These are phyloP conservation scores for Symbiodinium pilosum DNA, from an alignment of 73 alveolate species.

Conservation along the genomic window DNA sequence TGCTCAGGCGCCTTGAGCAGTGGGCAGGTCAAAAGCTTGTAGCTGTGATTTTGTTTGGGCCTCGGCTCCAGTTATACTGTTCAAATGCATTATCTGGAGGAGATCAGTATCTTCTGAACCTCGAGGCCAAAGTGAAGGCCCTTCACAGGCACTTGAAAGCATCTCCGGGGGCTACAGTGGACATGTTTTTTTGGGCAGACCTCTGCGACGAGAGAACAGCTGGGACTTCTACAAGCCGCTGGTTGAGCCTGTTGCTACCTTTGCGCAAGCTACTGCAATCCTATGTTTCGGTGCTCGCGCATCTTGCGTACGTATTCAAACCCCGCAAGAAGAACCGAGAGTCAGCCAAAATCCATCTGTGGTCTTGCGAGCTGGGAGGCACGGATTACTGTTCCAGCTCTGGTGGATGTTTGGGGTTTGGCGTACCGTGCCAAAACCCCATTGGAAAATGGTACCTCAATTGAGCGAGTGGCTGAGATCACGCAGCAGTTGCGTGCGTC, in stretches of 20 bases:
- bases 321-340: neutral
- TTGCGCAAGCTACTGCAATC: neutral
- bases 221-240: neutral
- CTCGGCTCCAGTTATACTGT: neutral
- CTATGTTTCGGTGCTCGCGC: neutral
- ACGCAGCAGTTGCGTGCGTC: too few species aligned
- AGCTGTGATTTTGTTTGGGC: neutral
- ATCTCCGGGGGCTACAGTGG: neutral
- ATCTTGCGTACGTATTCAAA: neutral
- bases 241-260: neutral
- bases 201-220: neutral
- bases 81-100: neutral
- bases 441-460: too few species aligned
- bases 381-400: too few species aligned
- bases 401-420: too few species aligned
- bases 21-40: neutral
- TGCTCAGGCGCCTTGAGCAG: neutral
- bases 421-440: too few species aligned
- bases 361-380: too few species aligned
- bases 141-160: neutral
- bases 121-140: neutral
- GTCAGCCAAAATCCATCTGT: too few species aligned
- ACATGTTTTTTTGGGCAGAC: neutral
- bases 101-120: neutral
- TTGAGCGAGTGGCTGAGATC: too few species aligned